Evolutionary conservation across 257 asterid species (phyloP).

Genomic region (Solanum clarkiae): DNA sequence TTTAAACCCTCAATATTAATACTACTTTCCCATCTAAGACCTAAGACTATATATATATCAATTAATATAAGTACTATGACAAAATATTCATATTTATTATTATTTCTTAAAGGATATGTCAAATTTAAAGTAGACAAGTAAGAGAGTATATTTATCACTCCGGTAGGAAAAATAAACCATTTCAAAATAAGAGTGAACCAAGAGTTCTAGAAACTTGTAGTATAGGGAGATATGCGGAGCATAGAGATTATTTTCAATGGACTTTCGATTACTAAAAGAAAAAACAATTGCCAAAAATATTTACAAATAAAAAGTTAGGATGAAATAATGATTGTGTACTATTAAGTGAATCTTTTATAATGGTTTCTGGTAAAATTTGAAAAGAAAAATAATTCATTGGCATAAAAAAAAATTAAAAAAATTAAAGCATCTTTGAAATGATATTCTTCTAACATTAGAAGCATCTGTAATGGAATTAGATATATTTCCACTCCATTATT

Average conservation of each 20-base stretch:
- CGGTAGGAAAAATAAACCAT: background rate
- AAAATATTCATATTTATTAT: too few relatives aligned
- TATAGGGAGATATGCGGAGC: background rate
- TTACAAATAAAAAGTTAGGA: background rate
- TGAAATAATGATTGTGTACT: background rate
- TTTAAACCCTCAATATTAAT: too few relatives aligned
- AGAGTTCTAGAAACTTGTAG: background rate
- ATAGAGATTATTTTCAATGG: background rate
- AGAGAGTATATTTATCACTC: background rate
- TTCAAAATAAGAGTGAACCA: background rate
- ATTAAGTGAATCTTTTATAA: background rate
- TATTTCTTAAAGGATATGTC: too few relatives aligned
- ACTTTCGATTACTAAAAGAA: background rate
- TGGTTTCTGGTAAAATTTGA: background rate
- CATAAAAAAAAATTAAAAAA: background rate
- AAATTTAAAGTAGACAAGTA: background rate
- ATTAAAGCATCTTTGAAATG: background rate
- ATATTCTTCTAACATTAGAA: background rate
- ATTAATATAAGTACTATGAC: too few relatives aligned
- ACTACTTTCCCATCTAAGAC: too few relatives aligned
- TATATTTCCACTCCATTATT: slow-evolving; percentile 7
- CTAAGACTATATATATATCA: too few relatives aligned
- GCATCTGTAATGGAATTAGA: slow-evolving; percentile 22
- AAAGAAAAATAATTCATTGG: background rate
- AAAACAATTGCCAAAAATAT: too few relatives aligned